These are phyloP conservation scores for Flaveria floridana DNA, from an alignment of 140 eudicot genomes.

Conservation along the genomic window DNA sequence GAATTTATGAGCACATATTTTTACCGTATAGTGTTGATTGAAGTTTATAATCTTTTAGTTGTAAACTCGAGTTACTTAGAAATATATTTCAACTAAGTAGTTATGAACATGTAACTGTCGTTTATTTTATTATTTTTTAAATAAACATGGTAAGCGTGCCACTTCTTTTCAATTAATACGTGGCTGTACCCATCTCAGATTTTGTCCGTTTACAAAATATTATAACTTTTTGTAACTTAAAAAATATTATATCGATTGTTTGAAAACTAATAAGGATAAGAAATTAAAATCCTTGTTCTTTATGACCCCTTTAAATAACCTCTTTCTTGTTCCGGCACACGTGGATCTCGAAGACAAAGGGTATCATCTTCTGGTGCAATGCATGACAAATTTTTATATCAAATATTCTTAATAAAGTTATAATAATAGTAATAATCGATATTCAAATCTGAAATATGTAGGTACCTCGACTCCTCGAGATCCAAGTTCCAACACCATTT, in stretches of 20 bases:
- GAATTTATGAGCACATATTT: background rate
- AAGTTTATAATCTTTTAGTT: background rate
- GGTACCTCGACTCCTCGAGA: slow-evolving; percentile 36
- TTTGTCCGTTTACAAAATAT: background rate
- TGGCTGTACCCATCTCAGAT: background rate
- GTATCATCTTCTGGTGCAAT: slow-evolving; percentile 28
- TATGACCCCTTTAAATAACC: background rate
- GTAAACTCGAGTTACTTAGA: background rate
- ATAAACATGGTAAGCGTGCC: slow-evolving; percentile 16
- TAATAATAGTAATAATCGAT: background rate
- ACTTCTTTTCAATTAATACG: slow-evolving; percentile 13
- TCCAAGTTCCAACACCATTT: slow-evolving; percentile 31
- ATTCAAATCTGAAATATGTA: slow-evolving; percentile 4
- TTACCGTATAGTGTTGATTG: background rate
- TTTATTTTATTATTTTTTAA: background rate
- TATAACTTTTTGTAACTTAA: background rate
- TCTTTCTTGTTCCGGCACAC: slow-evolving; percentile 18
- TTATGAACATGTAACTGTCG: background rate
- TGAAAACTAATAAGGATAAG: background rate
- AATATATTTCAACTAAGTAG: background rate
- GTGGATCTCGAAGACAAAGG: slow-evolving; percentile 15
- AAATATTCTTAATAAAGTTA: background rate
- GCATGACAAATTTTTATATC: slow-evolving; percentile 19
- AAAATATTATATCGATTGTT: background rate
- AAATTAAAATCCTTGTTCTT: background rate